These are phyloP conservation scores for Exophiala alcalophila DNA, from an alignment of 2,329 filamentous ascomycete genomes.

Conservation along the genomic window DNA sequence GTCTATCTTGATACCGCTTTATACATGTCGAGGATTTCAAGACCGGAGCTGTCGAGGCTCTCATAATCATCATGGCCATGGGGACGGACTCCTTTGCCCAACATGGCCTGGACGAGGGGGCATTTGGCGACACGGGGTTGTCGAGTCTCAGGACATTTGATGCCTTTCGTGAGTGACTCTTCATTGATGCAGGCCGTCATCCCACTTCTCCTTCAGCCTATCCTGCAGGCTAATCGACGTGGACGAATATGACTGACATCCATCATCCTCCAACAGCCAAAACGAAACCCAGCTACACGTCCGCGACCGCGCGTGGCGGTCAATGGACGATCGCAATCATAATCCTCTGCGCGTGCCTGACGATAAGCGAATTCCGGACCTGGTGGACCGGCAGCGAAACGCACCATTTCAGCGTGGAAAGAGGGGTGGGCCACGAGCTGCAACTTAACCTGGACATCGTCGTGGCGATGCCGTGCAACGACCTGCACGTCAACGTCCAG, in stretches of 20 bases:
- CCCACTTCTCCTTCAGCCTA: constrained; percentile 1
- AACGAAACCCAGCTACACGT: constrained; percentile 89
- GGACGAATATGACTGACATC: constrained; percentile 6
- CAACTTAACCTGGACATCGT: constrained; percentile 97
- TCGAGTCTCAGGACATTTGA: constrained; percentile 77
- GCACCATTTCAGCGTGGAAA: constrained; percentile 91
- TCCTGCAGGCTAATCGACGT: not conserved
- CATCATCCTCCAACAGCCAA: constrained; percentile 62
- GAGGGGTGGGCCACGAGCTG: constrained; percentile 78
- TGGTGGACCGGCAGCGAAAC: constrained; percentile 84
- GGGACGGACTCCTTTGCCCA: constrained; percentile 39
- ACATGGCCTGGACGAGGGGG: constrained; percentile 69
- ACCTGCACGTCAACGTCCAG: constrained; percentile 95
- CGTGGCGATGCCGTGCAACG: constrained; percentile 78
- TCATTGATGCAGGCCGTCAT: too few relatives aligned
- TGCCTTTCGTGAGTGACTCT: constrained; percentile 75
- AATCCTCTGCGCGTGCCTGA: constrained; percentile 69
- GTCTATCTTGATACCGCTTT: too few relatives aligned
- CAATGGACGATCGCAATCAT: constrained; percentile 89
- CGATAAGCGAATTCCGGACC: constrained; percentile 71
- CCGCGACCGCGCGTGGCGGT: constrained; percentile 78
- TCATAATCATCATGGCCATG: constrained; percentile 6
- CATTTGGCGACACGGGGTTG: constrained; percentile 69
- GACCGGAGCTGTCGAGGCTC: constrained; percentile 16
- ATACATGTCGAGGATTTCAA: constrained; percentile 17